A percentile compares a stretch with the other conserved stretches of the same genome.
These are phyloP conservation scores for Globisporangium ultimum DNA, from an alignment of 352 stramenopile species.

Conservation along the genomic window DNA sequence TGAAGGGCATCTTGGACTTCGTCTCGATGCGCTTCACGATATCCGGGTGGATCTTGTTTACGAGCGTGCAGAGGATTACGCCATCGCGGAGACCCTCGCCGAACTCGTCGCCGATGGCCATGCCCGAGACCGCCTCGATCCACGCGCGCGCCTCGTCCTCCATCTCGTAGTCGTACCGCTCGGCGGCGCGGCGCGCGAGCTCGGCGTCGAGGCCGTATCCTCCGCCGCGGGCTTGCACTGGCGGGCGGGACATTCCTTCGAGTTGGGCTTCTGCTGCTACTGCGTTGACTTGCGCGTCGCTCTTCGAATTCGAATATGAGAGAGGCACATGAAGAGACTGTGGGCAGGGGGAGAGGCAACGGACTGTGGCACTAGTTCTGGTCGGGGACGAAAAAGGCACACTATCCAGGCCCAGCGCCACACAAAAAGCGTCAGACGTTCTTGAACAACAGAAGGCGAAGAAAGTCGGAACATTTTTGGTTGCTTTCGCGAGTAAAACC, in stretches of 20 bases:
- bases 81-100: constrained; percentile 74
- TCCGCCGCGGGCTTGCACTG: constrained; percentile 63
- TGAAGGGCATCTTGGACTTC: constrained; percentile 90
- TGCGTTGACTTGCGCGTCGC: not conserved
- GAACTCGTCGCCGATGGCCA: constrained; percentile 80
- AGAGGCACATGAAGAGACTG: too few species aligned
- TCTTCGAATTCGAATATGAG: constrained; percentile 9
- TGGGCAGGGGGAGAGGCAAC: too few species aligned
- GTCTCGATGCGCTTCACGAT: constrained; percentile 71
- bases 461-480: constrained; percentile 3
- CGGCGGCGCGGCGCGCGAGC: constrained; percentile 77
- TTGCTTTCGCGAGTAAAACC: too few species aligned
- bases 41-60: constrained; percentile 75
- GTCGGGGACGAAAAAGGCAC: constrained; percentile 2
- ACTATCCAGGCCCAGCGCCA: not conserved
- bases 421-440: not conserved
- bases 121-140: constrained; percentile 79
- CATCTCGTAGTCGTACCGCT: constrained; percentile 88
- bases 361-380: not conserved
- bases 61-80: constrained; percentile 77
- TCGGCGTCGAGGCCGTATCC: constrained; percentile 90
- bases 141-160: constrained; percentile 83
- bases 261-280: not conserved
- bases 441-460: constrained; percentile 9
- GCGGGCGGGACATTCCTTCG: constrained; percentile 23